These are phyloP conservation scores for Clonostachys chloroleuca DNA, from an alignment of 2,329 filamentous ascomycete species.

Conservation along the genomic window DNA sequence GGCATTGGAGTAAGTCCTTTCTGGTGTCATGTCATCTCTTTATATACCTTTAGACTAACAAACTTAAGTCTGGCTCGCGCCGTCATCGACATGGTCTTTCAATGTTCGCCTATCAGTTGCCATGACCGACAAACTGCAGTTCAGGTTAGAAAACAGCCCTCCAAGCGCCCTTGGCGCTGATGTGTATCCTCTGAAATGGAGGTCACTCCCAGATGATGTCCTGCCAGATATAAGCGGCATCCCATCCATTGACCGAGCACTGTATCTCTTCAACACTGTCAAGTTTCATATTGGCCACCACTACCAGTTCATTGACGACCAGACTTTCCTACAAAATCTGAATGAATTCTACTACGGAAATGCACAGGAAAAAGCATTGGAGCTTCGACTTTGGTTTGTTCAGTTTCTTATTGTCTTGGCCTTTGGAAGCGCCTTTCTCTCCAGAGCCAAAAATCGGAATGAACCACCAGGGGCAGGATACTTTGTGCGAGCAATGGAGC, in stretches of 20 bases:
- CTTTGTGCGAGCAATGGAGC: conserved; percentile 24
- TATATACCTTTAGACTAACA: background rate
- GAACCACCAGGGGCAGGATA: conserved; percentile 21
- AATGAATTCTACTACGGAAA: conserved; percentile 15
- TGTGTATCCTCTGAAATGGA: conserved; percentile 18
- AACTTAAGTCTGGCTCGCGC: conserved; percentile 19
- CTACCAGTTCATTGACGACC: conserved; percentile 26
- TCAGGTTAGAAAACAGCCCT: conserved; percentile 10
- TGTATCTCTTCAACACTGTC: conserved; percentile 24
- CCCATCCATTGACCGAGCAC: conserved; percentile 23
- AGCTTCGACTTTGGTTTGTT: conserved; percentile 16
- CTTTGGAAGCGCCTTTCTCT: conserved; percentile 12
- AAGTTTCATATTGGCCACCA: conserved; percentile 30
- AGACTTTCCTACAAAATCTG: conserved; percentile 16
- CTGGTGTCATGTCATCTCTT: background rate
- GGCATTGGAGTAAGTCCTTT: conserved; percentile 26
- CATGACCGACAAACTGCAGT: conserved; percentile 19
- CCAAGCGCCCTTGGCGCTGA: conserved; percentile 16
- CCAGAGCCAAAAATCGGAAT: conserved; percentile 13
- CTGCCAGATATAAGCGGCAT: conserved; percentile 21
- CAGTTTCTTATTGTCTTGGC: conserved; percentile 15
- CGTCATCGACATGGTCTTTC: conserved; percentile 26
- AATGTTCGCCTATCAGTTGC: conserved; percentile 21
- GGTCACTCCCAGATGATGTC: conserved; percentile 5
- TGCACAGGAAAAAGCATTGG: conserved; percentile 7